These are phyloP conservation scores for Sporothrix phasma DNA, from an alignment of 2,329 filamentous ascomycete genomes.

Conservation along the genomic window DNA sequence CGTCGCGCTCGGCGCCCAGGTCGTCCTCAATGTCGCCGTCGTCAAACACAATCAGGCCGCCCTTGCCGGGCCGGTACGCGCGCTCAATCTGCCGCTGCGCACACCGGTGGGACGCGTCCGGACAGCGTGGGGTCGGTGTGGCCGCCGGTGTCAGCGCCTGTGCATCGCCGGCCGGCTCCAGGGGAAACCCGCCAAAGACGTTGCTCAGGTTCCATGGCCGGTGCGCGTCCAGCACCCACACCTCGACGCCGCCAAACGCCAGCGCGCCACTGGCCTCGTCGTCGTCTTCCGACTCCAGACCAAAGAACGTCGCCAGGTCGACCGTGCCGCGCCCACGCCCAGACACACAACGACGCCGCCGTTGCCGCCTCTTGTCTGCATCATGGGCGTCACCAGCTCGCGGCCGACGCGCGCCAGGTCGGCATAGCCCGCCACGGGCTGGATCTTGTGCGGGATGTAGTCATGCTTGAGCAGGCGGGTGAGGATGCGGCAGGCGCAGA, in stretches of 20 bases:
- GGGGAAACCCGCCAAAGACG: constrained; percentile 68
- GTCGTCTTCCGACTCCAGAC: constrained; percentile 58
- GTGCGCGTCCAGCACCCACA: constrained; percentile 88
- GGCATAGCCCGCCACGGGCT: constrained; percentile 85
- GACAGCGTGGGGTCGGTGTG: constrained; percentile 23
- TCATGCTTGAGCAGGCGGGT: constrained; percentile 91
- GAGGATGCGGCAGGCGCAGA: constrained; percentile 91
- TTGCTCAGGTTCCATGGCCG: constrained; percentile 93
- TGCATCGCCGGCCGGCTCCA: constrained; percentile 32
- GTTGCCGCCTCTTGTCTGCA: constrained; percentile 69
- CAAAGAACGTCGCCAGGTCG: constrained; percentile 71
- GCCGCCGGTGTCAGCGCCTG: constrained; percentile 20
- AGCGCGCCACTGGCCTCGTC: constrained; percentile 20
- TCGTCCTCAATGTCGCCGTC: constrained; percentile 91
- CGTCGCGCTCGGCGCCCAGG: constrained; percentile 61
- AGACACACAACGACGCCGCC: constrained; percentile 88
- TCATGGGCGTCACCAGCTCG: constrained; percentile 76
- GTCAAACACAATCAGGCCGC: constrained; percentile 88
- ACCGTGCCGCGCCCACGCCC: constrained; percentile 84
- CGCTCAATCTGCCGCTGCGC: constrained; percentile 61
- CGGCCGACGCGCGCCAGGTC: constrained; percentile 73
- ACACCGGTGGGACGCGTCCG: constrained; percentile 48
- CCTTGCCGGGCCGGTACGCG: constrained; percentile 65
- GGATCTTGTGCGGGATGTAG: constrained; percentile 95
- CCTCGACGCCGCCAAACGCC: constrained; percentile 73